These are phyloP conservation scores for Serendipita sp. DNA, from an alignment of 768 basidiomycete genomes.

Conservation along the genomic window DNA sequence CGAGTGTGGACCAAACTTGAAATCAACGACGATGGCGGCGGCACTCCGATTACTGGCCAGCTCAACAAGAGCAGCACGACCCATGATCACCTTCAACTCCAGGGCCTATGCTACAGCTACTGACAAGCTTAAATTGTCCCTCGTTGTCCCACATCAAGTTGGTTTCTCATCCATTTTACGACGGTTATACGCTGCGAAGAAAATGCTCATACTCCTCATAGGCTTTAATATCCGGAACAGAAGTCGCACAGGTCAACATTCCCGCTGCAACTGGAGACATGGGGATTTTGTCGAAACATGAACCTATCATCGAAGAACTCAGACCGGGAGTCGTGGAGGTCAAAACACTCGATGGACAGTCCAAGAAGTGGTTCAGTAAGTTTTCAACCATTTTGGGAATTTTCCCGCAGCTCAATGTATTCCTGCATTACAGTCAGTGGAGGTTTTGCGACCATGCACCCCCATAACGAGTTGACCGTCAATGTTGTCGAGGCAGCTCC, in stretches of 20 bases:
- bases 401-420: not conserved
- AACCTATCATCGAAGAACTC: conserved; percentile 89
- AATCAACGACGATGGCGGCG: not conserved
- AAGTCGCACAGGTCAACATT: conserved; percentile 92
- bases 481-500: conserved; percentile 95
- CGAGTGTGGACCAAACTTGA: not conserved
- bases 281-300: conserved; percentile 98
- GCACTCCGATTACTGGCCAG: not conserved
- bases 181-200: conserved; percentile 9
- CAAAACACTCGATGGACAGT: conserved; percentile 55
- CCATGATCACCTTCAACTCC: conserved; percentile 30
- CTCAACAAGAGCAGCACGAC: not conserved
- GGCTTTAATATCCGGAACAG: conserved; percentile 80
- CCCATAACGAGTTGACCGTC: conserved; percentile 89
- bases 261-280: conserved; percentile 91
- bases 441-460: conserved; percentile 95
- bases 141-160: conserved; percentile 89
- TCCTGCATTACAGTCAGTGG: conserved; percentile 53
- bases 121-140: conserved; percentile 82
- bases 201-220: conserved; percentile 19
- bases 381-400: conserved; percentile 9
- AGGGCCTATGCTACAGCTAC: conserved; percentile 86
- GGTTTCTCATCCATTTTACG: not conserved
- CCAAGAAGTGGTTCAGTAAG: conserved; percentile 97
- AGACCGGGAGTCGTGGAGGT: conserved; percentile 92